Percentiles rank a stretch among this genome's conserved stretches.
phyloP scores from a whole-genome alignment of 2,329 filamentous ascomycete species.

The Curvularia eragrostidis region DNA sequence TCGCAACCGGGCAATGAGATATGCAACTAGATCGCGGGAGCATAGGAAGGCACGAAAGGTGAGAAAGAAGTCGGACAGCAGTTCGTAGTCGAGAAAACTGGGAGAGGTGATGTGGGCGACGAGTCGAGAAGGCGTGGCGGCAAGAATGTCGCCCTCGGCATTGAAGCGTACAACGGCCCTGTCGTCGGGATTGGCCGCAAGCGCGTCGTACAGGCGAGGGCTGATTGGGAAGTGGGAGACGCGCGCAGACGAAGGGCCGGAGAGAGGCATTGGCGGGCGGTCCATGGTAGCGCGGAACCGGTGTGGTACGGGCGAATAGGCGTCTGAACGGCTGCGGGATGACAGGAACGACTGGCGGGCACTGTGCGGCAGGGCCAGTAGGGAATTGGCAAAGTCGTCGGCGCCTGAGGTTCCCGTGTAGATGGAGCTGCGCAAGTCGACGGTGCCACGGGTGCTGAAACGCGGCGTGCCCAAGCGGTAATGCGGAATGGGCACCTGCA shows the following conservation, averaged over 20 bases:
- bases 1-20: slow-evolving; percentile 81
- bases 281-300: slow-evolving; percentile 48
- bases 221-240: slow-evolving; percentile 48
- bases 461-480: slow-evolving; percentile 83
- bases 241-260: slow-evolving; percentile 45
- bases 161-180: slow-evolving; percentile 83
- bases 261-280: slow-evolving; percentile 41
- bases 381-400: slow-evolving; percentile 72
- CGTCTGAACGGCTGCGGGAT: slow-evolving; percentile 47
- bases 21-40: slow-evolving; percentile 75
- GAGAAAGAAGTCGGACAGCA: slow-evolving; percentile 96
- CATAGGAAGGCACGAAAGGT: slow-evolving; percentile 90
- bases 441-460: slow-evolving; percentile 78
- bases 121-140: slow-evolving; percentile 87
- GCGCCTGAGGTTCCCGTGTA: slow-evolving; percentile 70
- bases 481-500: slow-evolving; percentile 81
- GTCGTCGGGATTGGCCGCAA: slow-evolving; percentile 85
- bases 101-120: slow-evolving; percentile 97
- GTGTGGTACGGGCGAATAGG: slow-evolving; percentile 44
- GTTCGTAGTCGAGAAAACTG: slow-evolving; percentile 93
- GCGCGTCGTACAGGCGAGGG: slow-evolving; percentile 79
- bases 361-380: slow-evolving; percentile 53
- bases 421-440: slow-evolving; percentile 80
- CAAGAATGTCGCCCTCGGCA: slow-evolving; percentile 75
- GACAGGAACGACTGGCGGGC: slow-evolving; percentile 45